Base-by-base conservation (phyloP, 2,329 filamentous ascomycete genomes). In the Beauveria scarabaeidicola region DNA sequence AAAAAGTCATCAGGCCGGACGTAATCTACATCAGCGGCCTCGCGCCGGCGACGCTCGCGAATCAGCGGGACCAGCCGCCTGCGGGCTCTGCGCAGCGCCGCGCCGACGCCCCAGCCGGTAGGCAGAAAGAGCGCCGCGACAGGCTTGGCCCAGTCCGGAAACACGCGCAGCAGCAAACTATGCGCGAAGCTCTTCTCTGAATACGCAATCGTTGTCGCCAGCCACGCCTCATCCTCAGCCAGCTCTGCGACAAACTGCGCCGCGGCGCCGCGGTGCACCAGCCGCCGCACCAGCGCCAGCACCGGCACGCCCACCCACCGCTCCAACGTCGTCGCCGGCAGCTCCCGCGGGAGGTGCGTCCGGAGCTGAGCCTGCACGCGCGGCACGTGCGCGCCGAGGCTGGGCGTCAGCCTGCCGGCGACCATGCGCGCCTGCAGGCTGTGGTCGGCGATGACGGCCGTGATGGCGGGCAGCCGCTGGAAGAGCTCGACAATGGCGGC, bases 401-500 rank as follows among this genome's bases (percentile, higher is more conserved):
- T 25, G 9, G 54, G 32, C 5, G 54, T 57, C 17, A 57, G 44
- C 43, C 11, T 47, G 7, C 43, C 13, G 11, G 11, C 48, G 44
- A 57, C 41, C 43, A 50, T 50, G 44, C n/a, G 54, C 17, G 54
- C 40, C 15, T 57, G 54, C 44, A 57, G 32, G 44, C 54, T 57
- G 43, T 57, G 27, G 54, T 57, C 54, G 44, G 32, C 11, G 27
- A 57, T 50, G 27, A 57, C 54, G 54, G 43, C 41, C 9, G 54
- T 57, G 54, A 57, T 57, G 54, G 54, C 23, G 29, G 40, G 44
- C 13, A 57, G 54, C 7, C 29, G 27, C 44, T 57, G 44, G 6
- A 57, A 57, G 43, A 44, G 43, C n/a, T 57, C 54, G 13, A 50
- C 54, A 5, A 57, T 57, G 54, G 54, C 54, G 6, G 54, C 27